These are phyloP conservation scores for Coemansia sp. DNA, from an alignment of 192 early-diverging fungal genomes.

Conservation along the genomic window DNA sequence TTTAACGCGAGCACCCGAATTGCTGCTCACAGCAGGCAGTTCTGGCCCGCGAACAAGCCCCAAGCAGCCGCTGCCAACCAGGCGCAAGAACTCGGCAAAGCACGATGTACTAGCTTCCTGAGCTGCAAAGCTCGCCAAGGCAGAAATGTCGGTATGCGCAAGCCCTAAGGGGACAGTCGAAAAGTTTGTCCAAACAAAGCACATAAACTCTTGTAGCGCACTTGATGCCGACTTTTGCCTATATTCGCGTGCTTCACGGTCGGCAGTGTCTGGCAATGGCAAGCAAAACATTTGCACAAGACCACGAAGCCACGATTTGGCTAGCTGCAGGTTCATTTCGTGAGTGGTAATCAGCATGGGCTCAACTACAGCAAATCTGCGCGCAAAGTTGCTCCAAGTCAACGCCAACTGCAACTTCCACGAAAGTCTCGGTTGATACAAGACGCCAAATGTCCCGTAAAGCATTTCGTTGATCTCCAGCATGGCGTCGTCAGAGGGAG, in stretches of 20 bases:
- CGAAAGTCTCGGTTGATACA: conserved; percentile 1
- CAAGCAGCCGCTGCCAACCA: conserved; percentile 7
- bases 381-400: conserved; percentile 32
- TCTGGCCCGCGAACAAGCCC: background rate
- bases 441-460: background rate
- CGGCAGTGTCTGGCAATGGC: background rate
- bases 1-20: background rate
- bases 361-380: conserved; percentile 26
- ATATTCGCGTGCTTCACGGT: background rate
- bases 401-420: conserved; percentile 33
- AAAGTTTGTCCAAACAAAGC: conserved; percentile 11
- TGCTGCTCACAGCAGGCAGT: background rate
- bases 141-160: conserved; percentile 1
- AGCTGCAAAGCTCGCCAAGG: conserved; percentile 8
- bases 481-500: conserved; percentile 28
- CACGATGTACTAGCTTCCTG: background rate
- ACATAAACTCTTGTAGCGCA: conserved; percentile 1
- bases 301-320: conserved; percentile 19
- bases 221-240: background rate
- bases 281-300: conserved; percentile 24
- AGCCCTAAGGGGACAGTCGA: conserved; percentile 11
- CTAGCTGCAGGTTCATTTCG: conserved; percentile 28
- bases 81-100: background rate
- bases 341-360: conserved; percentile 21
- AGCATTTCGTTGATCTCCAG: conserved; percentile 30